Percentiles rank a stretch among this genome's conserved stretches.
phyloP scores from a whole-genome alignment of 352 stramenopile genomes.

The Globisporangium uncinulatum region DNA sequence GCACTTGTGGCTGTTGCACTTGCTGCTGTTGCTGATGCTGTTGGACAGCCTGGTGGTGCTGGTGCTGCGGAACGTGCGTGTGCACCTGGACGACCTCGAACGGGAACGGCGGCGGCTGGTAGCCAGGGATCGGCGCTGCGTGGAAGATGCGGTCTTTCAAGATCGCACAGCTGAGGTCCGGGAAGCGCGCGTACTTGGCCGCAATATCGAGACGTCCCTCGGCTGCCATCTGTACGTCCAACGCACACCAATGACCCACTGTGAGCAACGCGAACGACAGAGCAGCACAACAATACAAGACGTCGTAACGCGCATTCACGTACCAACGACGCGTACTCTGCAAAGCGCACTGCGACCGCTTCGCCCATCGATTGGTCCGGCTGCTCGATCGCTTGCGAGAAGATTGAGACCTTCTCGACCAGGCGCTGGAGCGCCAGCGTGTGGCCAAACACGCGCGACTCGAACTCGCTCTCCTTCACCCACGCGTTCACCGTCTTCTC shows the following conservation, averaged over 20 bases:
- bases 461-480: constrained; percentile 88
- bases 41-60: constrained; percentile 33
- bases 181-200: constrained; percentile 89
- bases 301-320: constrained; percentile 16
- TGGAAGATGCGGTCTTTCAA: constrained; percentile 87
- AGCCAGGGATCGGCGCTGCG: constrained; percentile 63
- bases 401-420: constrained; percentile 96
- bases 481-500: constrained; percentile 84
- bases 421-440: constrained; percentile 92
- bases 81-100: constrained; percentile 76
- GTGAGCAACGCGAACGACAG: background rate
- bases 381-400: constrained; percentile 85
- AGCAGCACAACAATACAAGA: background rate
- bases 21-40: constrained; percentile 25
- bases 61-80: constrained; percentile 47
- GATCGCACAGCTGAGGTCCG: constrained; percentile 70
- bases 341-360: constrained; percentile 88
- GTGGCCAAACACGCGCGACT: constrained; percentile 56
- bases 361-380: constrained; percentile 79
- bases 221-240: constrained; percentile 73
- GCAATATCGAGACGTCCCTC: constrained; percentile 91
- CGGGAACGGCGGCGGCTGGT: constrained; percentile 78
- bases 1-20: constrained; percentile 9
- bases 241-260: background rate
- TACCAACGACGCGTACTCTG: constrained; percentile 87